Evolutionary conservation across 495 filamentous ascomycete genomes (phyloP).

Genomic region (Aspergillus olivimuriae): DNA sequence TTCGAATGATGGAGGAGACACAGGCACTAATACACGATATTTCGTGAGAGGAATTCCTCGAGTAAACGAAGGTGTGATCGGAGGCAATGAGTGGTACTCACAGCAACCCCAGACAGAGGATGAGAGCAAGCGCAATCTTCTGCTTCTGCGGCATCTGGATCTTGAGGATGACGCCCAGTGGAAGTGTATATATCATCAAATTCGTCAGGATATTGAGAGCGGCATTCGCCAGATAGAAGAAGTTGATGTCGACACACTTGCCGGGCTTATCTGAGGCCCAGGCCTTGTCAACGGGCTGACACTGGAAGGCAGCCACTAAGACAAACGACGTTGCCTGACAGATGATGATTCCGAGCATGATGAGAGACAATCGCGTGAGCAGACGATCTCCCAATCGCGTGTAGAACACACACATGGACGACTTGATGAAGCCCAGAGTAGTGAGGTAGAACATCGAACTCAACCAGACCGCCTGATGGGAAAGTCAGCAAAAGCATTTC

Average conservation of each 20-base stretch:
- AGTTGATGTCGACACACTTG: slow-evolving; percentile 40
- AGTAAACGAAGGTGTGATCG: not conserved
- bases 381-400: slow-evolving; percentile 30
- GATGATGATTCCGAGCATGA: slow-evolving; percentile 26
- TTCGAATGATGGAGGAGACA: slow-evolving; percentile 37
- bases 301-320: slow-evolving; percentile 34
- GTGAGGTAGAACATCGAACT: slow-evolving; percentile 39
- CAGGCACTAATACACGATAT: slow-evolving; percentile 34
- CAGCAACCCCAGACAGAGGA: slow-evolving; percentile 39
- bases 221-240: slow-evolving; percentile 39
- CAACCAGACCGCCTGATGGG: slow-evolving; percentile 27
- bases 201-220: slow-evolving; percentile 49
- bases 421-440: slow-evolving; percentile 35
- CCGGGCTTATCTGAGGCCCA: slow-evolving; percentile 25
- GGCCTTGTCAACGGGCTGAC: slow-evolving; percentile 26
- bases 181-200: slow-evolving; percentile 44
- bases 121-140: slow-evolving; percentile 27
- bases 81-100: slow-evolving; percentile 11
- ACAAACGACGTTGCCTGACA: slow-evolving; percentile 30
- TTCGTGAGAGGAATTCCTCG: too few relatives aligned
- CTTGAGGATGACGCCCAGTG: slow-evolving; percentile 31
- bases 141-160: slow-evolving; percentile 31
- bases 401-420: slow-evolving; percentile 35
- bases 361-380: slow-evolving; percentile 24
- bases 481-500: slow-evolving; percentile 1